Conservation (phyloP, 2,329 filamentous ascomycete genomes). For the Cercospora beticola region DNA sequence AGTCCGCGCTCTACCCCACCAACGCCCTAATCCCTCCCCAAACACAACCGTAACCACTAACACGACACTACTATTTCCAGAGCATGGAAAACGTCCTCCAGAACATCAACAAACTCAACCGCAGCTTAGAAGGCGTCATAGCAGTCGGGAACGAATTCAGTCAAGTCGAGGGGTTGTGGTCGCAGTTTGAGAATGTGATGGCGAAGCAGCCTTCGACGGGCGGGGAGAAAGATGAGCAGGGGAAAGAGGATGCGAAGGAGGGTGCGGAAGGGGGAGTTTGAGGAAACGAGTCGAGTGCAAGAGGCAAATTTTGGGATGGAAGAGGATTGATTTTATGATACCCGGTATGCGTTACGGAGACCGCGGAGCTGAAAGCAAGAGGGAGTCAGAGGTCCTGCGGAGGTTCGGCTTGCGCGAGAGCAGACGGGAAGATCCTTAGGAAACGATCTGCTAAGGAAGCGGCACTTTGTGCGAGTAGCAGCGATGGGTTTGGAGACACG, state of each 20-base stretch:
- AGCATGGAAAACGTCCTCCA: slow-evolving; percentile 85
- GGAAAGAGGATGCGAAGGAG: slow-evolving; percentile 32
- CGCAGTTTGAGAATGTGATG: slow-evolving; percentile 96
- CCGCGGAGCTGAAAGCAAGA: background rate
- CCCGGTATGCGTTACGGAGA: background rate
- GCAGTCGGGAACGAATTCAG: slow-evolving; percentile 92
- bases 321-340: background rate
- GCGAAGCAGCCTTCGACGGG: slow-evolving; percentile 62
- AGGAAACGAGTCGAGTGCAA: background rate
- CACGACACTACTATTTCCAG: slow-evolving; percentile 36
- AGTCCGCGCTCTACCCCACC: background rate
- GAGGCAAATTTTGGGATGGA: background rate
- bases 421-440: background rate
- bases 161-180: slow-evolving; percentile 96
- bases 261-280: slow-evolving; percentile 20
- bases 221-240: slow-evolving; percentile 33
- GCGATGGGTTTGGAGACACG: background rate
- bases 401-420: too few relatives aligned
- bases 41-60: background rate
- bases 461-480: background rate
- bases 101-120: slow-evolving; percentile 94
- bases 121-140: slow-evolving; percentile 86
- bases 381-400: background rate
- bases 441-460: background rate
- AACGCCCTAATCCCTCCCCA: background rate